Percentiles rank a stretch among this genome's conserved stretches.
phyloP scores from a whole-genome alignment of 192 early-diverging fungal species.

The Ambispora gerdemannii region DNA sequence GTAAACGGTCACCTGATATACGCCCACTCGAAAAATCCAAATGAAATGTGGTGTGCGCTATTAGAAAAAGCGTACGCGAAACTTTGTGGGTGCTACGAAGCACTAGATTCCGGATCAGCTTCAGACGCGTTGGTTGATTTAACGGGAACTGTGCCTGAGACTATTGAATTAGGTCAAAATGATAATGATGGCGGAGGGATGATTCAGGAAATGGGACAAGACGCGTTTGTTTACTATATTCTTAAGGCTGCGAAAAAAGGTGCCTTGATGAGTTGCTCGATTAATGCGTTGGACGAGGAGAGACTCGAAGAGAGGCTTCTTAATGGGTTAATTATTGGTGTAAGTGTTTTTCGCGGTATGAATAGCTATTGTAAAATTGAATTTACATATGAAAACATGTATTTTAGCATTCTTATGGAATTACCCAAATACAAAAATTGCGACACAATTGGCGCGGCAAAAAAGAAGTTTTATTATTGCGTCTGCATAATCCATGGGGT shows the following conservation, averaged over 20 bases:
- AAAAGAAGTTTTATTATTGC: conserved; percentile 32
- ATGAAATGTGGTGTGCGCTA: conserved; percentile 49
- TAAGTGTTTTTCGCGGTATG: background rate
- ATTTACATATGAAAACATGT: conserved; percentile 13
- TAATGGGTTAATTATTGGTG: conserved; percentile 35
- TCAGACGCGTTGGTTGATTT: conserved; percentile 42
- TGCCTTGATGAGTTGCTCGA: conserved; percentile 46
- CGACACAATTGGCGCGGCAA: conserved; percentile 34
- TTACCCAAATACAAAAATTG: conserved; percentile 34
- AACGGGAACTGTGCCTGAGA: conserved; percentile 46
- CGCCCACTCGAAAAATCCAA: conserved; percentile 41
- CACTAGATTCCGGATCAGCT: conserved; percentile 33
- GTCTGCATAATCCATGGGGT: conserved; percentile 47
- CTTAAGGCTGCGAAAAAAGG: conserved; percentile 12
- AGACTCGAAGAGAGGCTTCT: conserved; percentile 16
- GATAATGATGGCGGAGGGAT: conserved; percentile 10
- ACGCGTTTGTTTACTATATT: conserved; percentile 33
- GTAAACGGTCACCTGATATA: conserved; percentile 37
- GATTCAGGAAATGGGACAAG: conserved; percentile 30
- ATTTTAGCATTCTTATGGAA: conserved; percentile 40
- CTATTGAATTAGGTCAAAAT: conserved; percentile 32
- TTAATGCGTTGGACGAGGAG: conserved; percentile 27
- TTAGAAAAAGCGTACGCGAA: conserved; percentile 56
- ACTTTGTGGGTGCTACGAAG: conserved; percentile 42
- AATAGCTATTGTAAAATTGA: background rate